These are phyloP conservation scores for Boletus sensibilis DNA, from an alignment of 768 basidiomycete genomes.

Conservation along the genomic window DNA sequence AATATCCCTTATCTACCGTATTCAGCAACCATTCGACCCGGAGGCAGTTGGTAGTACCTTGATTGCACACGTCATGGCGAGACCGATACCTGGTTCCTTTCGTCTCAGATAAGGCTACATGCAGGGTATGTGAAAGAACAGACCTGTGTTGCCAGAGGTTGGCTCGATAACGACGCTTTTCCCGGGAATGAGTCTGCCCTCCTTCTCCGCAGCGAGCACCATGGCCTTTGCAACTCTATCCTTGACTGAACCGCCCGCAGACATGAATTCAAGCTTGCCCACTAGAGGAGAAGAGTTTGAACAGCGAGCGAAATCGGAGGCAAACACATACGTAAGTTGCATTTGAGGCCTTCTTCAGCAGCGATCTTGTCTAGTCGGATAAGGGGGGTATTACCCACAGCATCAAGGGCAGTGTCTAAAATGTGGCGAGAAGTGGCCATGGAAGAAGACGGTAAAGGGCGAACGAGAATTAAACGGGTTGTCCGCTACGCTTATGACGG, in stretches of 20 bases:
- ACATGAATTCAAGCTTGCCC: constrained; percentile 88
- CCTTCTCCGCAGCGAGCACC: constrained; percentile 90
- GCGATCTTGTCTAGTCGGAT: constrained; percentile 83
- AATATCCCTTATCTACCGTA: constrained; percentile 88
- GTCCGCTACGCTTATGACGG: background rate
- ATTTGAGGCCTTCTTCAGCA: constrained; percentile 69
- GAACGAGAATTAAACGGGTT: background rate
- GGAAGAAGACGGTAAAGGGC: background rate
- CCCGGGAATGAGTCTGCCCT: constrained; percentile 82
- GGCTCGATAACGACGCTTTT: constrained; percentile 94
- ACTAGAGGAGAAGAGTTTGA: constrained; percentile 43
- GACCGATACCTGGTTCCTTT: constrained; percentile 68
- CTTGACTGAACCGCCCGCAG: constrained; percentile 92
- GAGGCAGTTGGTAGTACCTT: constrained; percentile 55
- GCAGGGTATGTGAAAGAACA: constrained; percentile 17
- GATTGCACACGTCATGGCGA: constrained; percentile 91
- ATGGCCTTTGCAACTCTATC: constrained; percentile 96
- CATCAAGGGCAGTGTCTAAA: constrained; percentile 76
- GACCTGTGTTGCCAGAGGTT: constrained; percentile 94
- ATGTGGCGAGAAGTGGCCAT: constrained; percentile 45
- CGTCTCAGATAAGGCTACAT: background rate
- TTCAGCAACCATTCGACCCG: constrained; percentile 52
- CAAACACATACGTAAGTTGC: constrained; percentile 75
- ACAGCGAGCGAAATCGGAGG: background rate
- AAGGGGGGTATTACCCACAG: constrained; percentile 89